Conservation (phyloP, 345 rosid species). For the Durio zibethinus region DNA sequence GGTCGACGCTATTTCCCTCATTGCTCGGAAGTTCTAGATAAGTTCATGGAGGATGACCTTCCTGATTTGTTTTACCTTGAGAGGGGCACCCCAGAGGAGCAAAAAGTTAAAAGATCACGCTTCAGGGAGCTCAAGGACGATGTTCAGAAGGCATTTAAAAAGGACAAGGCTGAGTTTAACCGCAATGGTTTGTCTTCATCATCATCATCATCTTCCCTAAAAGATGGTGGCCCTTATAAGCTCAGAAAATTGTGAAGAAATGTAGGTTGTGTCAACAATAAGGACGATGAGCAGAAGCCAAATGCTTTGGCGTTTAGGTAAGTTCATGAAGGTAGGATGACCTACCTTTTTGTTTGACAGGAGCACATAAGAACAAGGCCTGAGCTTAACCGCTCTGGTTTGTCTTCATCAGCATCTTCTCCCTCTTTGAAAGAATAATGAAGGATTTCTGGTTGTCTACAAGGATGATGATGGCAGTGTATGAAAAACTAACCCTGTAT, state of each 20-base stretch:
- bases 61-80: conserved; percentile 76
- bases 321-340: too few species aligned
- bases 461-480: too few species aligned
- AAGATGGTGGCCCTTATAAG: conserved; percentile 26
- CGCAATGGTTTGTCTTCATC: conserved; percentile 56
- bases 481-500: too few species aligned
- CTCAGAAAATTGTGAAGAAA: conserved; percentile 31
- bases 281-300: neutral
- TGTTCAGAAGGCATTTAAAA: conserved; percentile 72
- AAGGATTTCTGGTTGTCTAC: too few species aligned
- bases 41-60: conserved; percentile 95
- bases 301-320: neutral
- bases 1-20: conserved; percentile 81
- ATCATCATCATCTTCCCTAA: conserved; percentile 54
- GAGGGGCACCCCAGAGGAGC: conserved; percentile 60
- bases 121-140: conserved; percentile 81
- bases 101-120: conserved; percentile 57
- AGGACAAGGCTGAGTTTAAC: conserved; percentile 72
- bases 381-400: too few species aligned
- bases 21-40: conserved; percentile 84
- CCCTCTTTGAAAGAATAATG: too few species aligned
- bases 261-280: conserved; percentile 2
- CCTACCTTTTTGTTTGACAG: too few species aligned
- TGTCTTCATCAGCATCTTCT: too few species aligned
- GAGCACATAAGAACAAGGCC: too few species aligned